phyloP scores from a whole-genome alignment of 106 monocot species.

The Platanthera zijinensis region DNA sequence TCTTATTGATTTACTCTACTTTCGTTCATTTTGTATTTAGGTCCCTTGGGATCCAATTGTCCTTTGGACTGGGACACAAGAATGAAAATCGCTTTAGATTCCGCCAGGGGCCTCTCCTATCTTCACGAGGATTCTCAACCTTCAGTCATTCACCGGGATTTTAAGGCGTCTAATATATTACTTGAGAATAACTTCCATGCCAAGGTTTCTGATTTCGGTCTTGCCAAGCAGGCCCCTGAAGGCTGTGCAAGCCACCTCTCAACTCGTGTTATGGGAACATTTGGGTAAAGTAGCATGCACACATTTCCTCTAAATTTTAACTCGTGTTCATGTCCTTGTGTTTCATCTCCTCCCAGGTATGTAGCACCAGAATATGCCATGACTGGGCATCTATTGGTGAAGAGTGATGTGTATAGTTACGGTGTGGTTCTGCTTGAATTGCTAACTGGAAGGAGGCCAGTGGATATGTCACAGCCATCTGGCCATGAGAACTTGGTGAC shows the following conservation, averaged over 20 bases:
- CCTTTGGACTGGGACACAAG: constrained; percentile 95
- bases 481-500: constrained; percentile 73
- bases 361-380: constrained; percentile 86
- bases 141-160: constrained; percentile 98
- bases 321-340: neutral
- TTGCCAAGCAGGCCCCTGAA: constrained; percentile 99
- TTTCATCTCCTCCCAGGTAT: constrained; percentile 32
- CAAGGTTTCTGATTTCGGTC: constrained; percentile 94
- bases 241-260: constrained; percentile 79
- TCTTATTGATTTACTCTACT: neutral
- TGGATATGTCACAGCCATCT: constrained; percentile 65
- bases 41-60: constrained; percentile 69
- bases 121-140: constrained; percentile 99
- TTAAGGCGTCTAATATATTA: constrained; percentile 96
- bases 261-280: constrained; percentile 99
- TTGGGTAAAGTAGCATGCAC: constrained; percentile 49
- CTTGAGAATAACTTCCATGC: constrained; percentile 94
- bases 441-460: constrained; percentile 62
- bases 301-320: neutral
- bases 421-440: constrained; percentile 75
- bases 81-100: constrained; percentile 98
- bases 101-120: constrained; percentile 88
- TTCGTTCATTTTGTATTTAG: constrained; percentile 19
- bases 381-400: constrained; percentile 80
- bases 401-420: constrained; percentile 82